Conservation (phyloP, 371 early-diverging fungal genomes). For the Blastocladiella emersonii region DNA sequence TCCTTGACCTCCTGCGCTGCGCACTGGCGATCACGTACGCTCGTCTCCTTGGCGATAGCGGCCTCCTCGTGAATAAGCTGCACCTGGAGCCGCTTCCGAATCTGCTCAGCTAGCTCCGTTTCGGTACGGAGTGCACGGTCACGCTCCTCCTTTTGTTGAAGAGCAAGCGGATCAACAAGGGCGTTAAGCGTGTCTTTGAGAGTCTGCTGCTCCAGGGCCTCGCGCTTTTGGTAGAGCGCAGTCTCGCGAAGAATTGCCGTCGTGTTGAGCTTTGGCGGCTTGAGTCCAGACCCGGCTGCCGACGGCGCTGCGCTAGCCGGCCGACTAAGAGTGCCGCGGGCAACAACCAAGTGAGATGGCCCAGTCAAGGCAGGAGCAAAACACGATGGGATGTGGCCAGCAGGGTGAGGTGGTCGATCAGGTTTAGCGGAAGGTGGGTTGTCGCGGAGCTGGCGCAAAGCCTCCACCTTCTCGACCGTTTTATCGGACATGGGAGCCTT, state of each 20-base stretch:
- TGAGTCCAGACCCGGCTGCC: too few relatives aligned
- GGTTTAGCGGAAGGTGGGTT: too few relatives aligned
- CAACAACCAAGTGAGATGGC: too few relatives aligned
- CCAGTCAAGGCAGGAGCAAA: too few relatives aligned
- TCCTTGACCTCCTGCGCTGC: not conserved
- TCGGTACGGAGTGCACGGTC: not conserved
- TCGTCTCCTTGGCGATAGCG: not conserved
- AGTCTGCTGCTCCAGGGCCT: not conserved
- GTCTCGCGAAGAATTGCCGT: not conserved
- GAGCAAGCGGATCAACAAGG: not conserved
- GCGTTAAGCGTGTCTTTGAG: not conserved
- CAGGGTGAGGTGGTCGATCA: too few relatives aligned
- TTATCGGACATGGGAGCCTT: too few relatives aligned
- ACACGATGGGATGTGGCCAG: too few relatives aligned
- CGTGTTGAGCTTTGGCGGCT: too few relatives aligned
- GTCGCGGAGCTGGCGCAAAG: too few relatives aligned
- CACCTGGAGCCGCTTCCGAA: not conserved
- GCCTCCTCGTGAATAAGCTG: not conserved
- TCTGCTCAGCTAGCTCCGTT: not conserved
- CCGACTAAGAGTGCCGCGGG: too few relatives aligned
- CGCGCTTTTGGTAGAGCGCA: not conserved
- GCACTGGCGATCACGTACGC: not conserved
- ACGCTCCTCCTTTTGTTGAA: not conserved
- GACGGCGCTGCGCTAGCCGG: too few relatives aligned
- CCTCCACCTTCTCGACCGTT: too few relatives aligned